A percentile compares a stretch with the other conserved stretches of the same genome.
Evolutionary conservation across 176 grass and related monocot species (phyloP).

Genomic region (Bolboschoenus planiculmis): DNA sequence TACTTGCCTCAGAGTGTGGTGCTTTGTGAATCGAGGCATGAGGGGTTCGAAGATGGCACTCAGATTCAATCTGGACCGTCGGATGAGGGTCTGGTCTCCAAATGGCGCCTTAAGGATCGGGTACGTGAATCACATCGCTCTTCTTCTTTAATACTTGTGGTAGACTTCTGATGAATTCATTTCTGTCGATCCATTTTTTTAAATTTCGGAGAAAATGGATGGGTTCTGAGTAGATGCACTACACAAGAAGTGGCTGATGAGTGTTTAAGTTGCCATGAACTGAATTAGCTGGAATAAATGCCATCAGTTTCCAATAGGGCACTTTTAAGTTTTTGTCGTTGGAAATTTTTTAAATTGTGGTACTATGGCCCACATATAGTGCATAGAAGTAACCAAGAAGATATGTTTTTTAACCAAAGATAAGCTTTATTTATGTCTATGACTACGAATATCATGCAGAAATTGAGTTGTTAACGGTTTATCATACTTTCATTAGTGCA

Average conservation of each 20-base stretch:
- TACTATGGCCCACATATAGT: neutral
- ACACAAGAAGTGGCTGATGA: neutral
- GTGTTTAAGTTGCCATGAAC: neutral
- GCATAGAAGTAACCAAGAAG: neutral
- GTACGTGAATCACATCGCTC: constrained; percentile 30
- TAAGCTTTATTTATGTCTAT: neutral
- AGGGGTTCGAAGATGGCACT: constrained; percentile 55
- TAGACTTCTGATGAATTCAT: neutral
- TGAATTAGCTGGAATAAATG: neutral
- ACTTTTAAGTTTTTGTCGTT: too few species aligned
- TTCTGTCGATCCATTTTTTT: neutral
- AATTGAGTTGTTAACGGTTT: neutral
- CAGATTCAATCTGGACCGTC: constrained; percentile 42
- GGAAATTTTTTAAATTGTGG: too few species aligned
- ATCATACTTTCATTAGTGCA: neutral
- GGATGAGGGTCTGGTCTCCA: constrained; percentile 73
- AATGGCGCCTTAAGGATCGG: constrained; percentile 90
- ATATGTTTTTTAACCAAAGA: neutral
- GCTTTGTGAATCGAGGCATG: constrained; percentile 70
- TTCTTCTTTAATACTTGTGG: neutral
- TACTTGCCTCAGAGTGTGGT: constrained; percentile 69
- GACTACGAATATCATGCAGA: neutral
- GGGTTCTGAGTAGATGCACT: neutral
- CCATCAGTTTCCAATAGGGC: neutral
- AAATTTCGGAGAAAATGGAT: neutral